Percentiles rank a stretch among this genome's conserved stretches.
Conservation (phyloP, 768 basidiomycete species). For the Podaxis rugospora region DNA sequence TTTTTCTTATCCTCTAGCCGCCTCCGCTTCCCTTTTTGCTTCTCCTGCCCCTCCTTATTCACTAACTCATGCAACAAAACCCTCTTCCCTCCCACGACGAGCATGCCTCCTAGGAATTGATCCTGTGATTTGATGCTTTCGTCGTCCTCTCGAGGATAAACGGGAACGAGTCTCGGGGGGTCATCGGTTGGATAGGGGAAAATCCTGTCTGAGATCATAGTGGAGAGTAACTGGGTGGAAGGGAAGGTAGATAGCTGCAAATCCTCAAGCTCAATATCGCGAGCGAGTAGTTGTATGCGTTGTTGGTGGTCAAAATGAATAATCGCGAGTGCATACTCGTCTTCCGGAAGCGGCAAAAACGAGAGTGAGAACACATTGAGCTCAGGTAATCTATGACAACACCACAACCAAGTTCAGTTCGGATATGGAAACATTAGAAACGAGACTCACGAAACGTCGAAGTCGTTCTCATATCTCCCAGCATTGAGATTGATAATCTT, state of each 20-base stretch:
- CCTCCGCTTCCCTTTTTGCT: slow-evolving; percentile 51
- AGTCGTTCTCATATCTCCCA: slow-evolving; percentile 51
- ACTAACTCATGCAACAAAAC: slow-evolving; percentile 60
- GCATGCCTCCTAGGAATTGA: slow-evolving; percentile 56
- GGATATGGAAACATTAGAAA: background rate
- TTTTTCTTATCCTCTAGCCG: slow-evolving; percentile 48
- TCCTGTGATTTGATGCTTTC: slow-evolving; percentile 26
- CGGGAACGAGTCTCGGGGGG: slow-evolving; percentile 35
- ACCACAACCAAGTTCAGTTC: slow-evolving; percentile 3
- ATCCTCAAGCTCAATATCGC: slow-evolving; percentile 46
- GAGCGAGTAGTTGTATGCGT: slow-evolving; percentile 59
- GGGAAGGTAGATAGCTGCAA: slow-evolving; percentile 45
- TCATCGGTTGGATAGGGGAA: slow-evolving; percentile 40
- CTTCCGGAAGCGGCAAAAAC: slow-evolving; percentile 47
- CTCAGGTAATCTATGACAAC: slow-evolving; percentile 52
- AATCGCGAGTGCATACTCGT: slow-evolving; percentile 55
- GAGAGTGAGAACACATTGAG: slow-evolving; percentile 63
- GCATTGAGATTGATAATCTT: slow-evolving; percentile 56
- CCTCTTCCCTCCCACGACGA: slow-evolving; percentile 66
- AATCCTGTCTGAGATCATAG: slow-evolving; percentile 44
- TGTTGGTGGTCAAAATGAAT: slow-evolving; percentile 61
- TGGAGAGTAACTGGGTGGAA: slow-evolving; percentile 47
- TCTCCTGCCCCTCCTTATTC: slow-evolving; percentile 40
- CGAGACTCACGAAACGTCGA: slow-evolving; percentile 57
- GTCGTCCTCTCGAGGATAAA: slow-evolving; percentile 22